phyloP scores from a whole-genome alignment of 345 rosid genomes.

The Camelina hispida region DNA sequence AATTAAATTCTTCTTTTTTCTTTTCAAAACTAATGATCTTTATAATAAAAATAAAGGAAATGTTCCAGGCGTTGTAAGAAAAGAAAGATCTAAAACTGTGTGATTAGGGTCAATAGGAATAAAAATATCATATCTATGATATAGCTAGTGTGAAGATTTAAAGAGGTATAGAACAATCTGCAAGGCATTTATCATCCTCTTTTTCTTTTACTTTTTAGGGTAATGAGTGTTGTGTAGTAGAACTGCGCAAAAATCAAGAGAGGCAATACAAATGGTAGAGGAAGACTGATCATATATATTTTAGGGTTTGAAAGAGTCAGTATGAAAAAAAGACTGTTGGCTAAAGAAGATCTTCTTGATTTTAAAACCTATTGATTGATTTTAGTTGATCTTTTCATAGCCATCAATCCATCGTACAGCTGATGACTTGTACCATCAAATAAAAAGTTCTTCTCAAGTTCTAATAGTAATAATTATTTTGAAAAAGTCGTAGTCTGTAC shows the following conservation, averaged over 20 bases:
- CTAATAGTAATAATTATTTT: constrained; percentile 13
- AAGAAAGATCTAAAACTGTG: constrained; percentile 15
- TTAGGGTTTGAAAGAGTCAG: constrained; percentile 38
- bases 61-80: not conserved
- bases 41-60: not conserved
- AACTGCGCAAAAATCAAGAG: constrained; percentile 36
- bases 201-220: constrained; percentile 42
- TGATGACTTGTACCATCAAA: constrained; percentile 45
- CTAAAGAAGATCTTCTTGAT: constrained; percentile 42
- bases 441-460: constrained; percentile 35
- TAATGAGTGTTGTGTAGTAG: constrained; percentile 43
- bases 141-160: constrained; percentile 2
- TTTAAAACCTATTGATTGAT: constrained; percentile 40
- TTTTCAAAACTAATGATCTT: not conserved
- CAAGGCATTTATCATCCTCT: constrained; percentile 20
- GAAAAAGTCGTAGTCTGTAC: constrained; percentile 28
- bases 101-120: constrained; percentile 23
- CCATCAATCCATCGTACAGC: constrained; percentile 38
- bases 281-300: constrained; percentile 37
- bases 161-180: constrained; percentile 17
- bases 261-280: constrained; percentile 33
- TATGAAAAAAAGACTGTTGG: constrained; percentile 41
- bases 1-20: not conserved
- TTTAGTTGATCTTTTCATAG: constrained; percentile 41
- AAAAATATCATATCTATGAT: not conserved